Conservation (phyloP, 163 green algal species). For the Trebouxiophyceae sp. region DNA sequence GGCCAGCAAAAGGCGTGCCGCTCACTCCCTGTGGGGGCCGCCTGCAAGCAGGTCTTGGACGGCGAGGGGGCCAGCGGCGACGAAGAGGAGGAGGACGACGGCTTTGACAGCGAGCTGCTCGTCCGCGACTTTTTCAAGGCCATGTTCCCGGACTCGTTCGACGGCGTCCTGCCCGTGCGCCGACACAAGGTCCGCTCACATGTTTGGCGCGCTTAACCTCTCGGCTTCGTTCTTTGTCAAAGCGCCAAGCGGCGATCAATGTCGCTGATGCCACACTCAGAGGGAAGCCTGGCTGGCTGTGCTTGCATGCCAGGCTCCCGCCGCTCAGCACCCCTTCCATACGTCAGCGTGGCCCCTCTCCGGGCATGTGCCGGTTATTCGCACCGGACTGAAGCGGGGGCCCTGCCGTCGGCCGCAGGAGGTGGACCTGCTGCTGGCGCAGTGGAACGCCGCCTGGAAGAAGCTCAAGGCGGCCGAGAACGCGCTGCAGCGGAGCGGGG, state of each 20-base stretch:
- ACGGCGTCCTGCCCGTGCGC: constrained; percentile 47
- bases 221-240: too few relatives aligned
- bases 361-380: too few relatives aligned
- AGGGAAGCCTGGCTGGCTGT: not conserved
- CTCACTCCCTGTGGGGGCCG: too few relatives aligned
- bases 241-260: too few relatives aligned
- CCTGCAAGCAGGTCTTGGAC: not conserved
- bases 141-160: constrained; percentile 61
- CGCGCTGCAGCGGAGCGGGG: constrained; percentile 1
- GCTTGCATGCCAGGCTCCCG: not conserved
- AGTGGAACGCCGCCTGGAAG: constrained; percentile 32
- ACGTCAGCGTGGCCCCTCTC: too few relatives aligned
- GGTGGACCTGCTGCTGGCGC: constrained; percentile 47
- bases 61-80: not conserved
- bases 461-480: constrained; percentile 19
- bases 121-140: constrained; percentile 26
- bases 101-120: constrained; percentile 12
- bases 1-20: too few relatives aligned
- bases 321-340: too few relatives aligned
- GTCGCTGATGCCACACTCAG: too few relatives aligned
- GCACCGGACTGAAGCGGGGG: too few relatives aligned
- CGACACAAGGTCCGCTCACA: constrained; percentile 59
- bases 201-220: too few relatives aligned
- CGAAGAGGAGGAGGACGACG: constrained; percentile 1
- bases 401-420: constrained; percentile 7